These are phyloP conservation scores for Circinella umbellata DNA, from an alignment of 371 early-diverging fungal genomes.

Conservation along the genomic window DNA sequence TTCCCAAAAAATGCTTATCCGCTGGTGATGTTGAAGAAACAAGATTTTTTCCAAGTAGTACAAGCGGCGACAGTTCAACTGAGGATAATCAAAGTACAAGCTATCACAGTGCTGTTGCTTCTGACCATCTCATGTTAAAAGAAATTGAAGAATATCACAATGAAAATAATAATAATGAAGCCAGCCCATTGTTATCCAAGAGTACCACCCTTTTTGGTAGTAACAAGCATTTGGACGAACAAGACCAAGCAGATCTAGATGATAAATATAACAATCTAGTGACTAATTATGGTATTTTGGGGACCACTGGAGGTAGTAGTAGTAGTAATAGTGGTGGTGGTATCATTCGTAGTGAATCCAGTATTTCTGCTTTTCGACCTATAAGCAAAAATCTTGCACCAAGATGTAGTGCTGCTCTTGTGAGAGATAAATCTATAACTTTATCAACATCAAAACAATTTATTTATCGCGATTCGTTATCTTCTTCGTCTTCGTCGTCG, in stretches of 20 bases:
- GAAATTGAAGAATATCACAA: not conserved
- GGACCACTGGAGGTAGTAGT: not conserved
- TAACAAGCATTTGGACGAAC: not conserved
- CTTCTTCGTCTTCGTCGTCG: not conserved
- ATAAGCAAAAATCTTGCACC: constrained; percentile 32
- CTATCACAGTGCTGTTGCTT: constrained; percentile 1
- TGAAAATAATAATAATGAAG: not conserved
- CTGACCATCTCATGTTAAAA: not conserved
- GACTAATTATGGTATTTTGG: not conserved
- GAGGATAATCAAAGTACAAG: constrained; percentile 10
- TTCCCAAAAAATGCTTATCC: constrained; percentile 15
- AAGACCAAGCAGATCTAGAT: constrained; percentile 23
- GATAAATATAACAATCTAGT: constrained; percentile 12
- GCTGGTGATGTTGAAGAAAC: constrained; percentile 17
- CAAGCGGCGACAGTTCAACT: not conserved
- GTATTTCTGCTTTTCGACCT: constrained; percentile 32
- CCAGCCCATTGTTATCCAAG: not conserved
- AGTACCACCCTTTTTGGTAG: not conserved
- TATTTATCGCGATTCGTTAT: not conserved
- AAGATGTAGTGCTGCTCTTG: constrained; percentile 9
- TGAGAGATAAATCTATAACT: not conserved
- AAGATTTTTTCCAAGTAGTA: constrained; percentile 7
- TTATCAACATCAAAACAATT: not conserved
- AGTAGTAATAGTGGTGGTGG: too few species aligned
- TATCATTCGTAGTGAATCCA: constrained; percentile 24